Evolutionary conservation across 495 filamentous ascomycete genomes (phyloP).

Genomic region (Penicillium robsamsonii): DNA sequence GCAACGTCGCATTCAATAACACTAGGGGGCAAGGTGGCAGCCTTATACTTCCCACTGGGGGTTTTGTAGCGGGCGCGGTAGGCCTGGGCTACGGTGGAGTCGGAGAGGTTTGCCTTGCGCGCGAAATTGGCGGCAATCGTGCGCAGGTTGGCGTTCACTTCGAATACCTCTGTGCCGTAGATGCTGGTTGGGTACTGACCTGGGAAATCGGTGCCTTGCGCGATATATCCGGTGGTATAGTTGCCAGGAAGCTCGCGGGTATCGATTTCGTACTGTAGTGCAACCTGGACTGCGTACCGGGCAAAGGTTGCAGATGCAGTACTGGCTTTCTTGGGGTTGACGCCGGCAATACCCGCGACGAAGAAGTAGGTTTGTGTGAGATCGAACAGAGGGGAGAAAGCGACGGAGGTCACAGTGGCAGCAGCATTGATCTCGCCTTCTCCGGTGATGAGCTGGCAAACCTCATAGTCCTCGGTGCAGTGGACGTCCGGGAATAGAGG

Average conservation of each 20-base stretch:
- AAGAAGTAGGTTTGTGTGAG: constrained; percentile 68
- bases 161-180: constrained; percentile 78
- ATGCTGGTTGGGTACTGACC: constrained; percentile 59
- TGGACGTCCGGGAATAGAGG: constrained; percentile 63
- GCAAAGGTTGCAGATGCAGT: constrained; percentile 63
- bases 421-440: constrained; percentile 75
- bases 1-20: constrained; percentile 66
- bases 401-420: constrained; percentile 55
- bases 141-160: constrained; percentile 63
- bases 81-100: constrained; percentile 47
- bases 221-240: constrained; percentile 65
- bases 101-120: constrained; percentile 51
- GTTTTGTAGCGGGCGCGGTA: constrained; percentile 62
- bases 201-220: constrained; percentile 54
- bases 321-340: constrained; percentile 65
- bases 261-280: constrained; percentile 73
- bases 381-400: constrained; percentile 61
- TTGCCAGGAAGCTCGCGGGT: constrained; percentile 64
- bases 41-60: constrained; percentile 40
- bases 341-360: constrained; percentile 68
- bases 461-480: constrained; percentile 54
- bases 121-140: constrained; percentile 57
- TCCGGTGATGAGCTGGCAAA: constrained; percentile 62
- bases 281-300: constrained; percentile 68
- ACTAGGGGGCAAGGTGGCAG: constrained; percentile 51